These are phyloP conservation scores for Fusarium siculi DNA, from an alignment of 2,329 filamentous ascomycete genomes.

Conservation along the genomic window DNA sequence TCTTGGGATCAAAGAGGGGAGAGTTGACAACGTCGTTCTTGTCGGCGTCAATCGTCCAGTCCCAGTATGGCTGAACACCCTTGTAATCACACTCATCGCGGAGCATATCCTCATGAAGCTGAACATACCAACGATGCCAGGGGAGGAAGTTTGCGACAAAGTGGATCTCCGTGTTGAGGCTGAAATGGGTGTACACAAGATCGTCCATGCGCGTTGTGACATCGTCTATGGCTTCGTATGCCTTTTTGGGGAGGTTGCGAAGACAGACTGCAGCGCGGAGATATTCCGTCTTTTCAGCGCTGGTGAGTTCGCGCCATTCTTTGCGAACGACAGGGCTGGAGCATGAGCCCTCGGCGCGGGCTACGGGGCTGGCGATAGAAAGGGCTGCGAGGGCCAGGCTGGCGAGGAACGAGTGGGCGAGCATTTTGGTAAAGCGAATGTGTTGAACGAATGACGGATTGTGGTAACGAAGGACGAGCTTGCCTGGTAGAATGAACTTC, in stretches of 20 bases:
- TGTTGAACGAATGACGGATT: not conserved
- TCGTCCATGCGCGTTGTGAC: conserved; percentile 14
- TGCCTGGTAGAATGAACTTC: not conserved
- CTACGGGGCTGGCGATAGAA: not conserved
- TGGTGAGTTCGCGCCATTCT: conserved; percentile 24
- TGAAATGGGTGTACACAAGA: conserved; percentile 8
- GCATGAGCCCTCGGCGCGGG: not conserved
- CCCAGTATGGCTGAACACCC: conserved; percentile 20
- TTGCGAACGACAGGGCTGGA: conserved; percentile 5
- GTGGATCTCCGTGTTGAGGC: conserved; percentile 2
- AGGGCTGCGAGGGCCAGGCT: not conserved
- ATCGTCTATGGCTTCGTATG: not conserved
- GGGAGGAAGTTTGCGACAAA: conserved; percentile 21
- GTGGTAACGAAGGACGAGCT: not conserved
- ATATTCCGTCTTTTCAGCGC: conserved; percentile 8
- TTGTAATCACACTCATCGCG: conserved; percentile 16
- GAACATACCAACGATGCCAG: conserved; percentile 19
- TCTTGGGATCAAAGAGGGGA: conserved; percentile 11
- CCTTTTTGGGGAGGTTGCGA: conserved; percentile 9
- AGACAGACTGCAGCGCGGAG: conserved; percentile 15
- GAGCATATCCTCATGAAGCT: conserved; percentile 13
- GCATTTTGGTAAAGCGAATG: conserved; percentile 4
- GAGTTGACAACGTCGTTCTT: conserved; percentile 1
- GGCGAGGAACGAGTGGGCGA: not conserved
- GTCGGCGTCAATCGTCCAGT: conserved; percentile 18